A percentile compares a stretch with the other conserved stretches of the same genome.
These are phyloP conservation scores for Cyberlindnera xylosilytica DNA, from an alignment of 805 yeast genomes.

Conservation along the genomic window DNA sequence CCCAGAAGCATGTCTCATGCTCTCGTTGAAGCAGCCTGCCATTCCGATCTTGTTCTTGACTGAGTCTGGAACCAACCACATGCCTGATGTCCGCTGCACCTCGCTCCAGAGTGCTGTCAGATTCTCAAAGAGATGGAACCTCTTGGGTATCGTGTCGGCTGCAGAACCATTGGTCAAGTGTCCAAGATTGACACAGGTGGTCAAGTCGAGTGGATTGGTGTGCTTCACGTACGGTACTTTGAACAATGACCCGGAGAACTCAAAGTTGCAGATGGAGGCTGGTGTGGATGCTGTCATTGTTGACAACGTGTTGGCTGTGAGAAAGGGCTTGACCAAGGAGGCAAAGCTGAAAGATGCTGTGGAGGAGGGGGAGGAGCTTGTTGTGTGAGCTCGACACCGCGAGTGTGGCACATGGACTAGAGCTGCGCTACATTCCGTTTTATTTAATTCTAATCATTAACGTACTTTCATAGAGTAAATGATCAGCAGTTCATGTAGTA, in stretches of 20 bases:
- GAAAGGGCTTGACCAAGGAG: slow-evolving; percentile 63
- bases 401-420: too few relatives aligned
- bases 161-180: slow-evolving; percentile 83
- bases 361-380: not conserved
- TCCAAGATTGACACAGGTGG: slow-evolving; percentile 88
- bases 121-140: slow-evolving; percentile 86
- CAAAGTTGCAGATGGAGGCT: slow-evolving; percentile 81
- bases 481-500: too few relatives aligned
- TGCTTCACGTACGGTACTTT: slow-evolving; percentile 88
- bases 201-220: slow-evolving; percentile 85
- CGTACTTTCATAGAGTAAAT: too few relatives aligned
- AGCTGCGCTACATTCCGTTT: too few relatives aligned
- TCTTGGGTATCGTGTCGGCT: slow-evolving; percentile 88
- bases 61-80: slow-evolving; percentile 77
- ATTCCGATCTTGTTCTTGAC: slow-evolving; percentile 89
- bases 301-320: slow-evolving; percentile 89
- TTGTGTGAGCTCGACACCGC: not conserved
- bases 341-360: slow-evolving; percentile 10
- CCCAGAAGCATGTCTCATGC: slow-evolving; percentile 84
- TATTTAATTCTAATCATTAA: too few relatives aligned
- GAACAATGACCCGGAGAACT: slow-evolving; percentile 82
- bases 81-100: slow-evolving; percentile 88
- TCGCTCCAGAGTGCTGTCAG: slow-evolving; percentile 89
- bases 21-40: slow-evolving; percentile 89
- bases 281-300: slow-evolving; percentile 99